phyloP scores from a whole-genome alignment of 345 rosid genomes.

The Citrus medica region DNA sequence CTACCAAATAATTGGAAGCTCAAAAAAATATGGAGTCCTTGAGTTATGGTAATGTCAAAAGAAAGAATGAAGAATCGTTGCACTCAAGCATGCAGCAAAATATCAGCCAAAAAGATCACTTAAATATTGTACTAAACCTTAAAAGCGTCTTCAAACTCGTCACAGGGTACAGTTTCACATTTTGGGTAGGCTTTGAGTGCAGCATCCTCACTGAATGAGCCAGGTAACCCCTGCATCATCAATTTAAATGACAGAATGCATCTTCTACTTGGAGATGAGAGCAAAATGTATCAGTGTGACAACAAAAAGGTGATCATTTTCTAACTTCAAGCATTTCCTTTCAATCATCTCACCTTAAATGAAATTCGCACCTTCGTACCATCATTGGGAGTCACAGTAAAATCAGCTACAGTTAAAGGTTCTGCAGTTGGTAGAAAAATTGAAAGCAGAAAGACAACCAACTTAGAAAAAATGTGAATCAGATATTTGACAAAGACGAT shows the following conservation, averaged over 20 bases:
- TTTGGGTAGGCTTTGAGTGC: conserved; percentile 65
- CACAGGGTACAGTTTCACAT: conserved; percentile 56
- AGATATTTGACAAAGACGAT: not conserved
- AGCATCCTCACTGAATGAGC: conserved; percentile 57
- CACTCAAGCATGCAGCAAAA: not conserved
- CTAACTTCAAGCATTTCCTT: not conserved
- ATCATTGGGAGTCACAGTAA: conserved; percentile 27
- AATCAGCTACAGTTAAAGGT: conserved; percentile 50
- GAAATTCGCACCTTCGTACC: conserved; percentile 42
- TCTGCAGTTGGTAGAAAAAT: conserved; percentile 24
- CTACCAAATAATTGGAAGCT: not conserved
- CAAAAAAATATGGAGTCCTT: not conserved
- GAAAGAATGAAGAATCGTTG: not conserved
- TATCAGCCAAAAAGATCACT: not conserved
- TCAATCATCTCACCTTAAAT: conserved; percentile 35
- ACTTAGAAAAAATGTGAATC: not conserved
- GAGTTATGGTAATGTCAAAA: not conserved
- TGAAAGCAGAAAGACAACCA: not conserved
- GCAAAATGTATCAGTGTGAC: not conserved
- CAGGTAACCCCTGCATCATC: conserved; percentile 43
- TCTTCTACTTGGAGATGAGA: not conserved
- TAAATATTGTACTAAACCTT: conserved; percentile 32
- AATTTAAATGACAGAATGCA: not conserved
- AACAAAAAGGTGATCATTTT: not conserved
- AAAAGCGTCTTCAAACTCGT: conserved; percentile 54